Evolutionary conservation across 805 yeast genomes (phyloP), one percentile per base, ranked within the genome.

Genomic region (Saccharomyces eubayanus): DNA sequence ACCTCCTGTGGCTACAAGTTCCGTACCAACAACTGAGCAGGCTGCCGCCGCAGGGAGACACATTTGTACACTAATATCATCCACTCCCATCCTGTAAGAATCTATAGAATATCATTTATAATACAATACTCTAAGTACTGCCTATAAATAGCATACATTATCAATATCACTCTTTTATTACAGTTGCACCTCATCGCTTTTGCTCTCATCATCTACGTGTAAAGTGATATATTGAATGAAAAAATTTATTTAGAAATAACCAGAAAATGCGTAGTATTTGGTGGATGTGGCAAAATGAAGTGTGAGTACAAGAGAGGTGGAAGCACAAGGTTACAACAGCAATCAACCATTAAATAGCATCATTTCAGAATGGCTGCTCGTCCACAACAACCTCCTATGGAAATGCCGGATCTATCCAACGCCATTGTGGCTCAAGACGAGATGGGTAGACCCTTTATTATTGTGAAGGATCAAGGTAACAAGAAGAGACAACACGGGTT

Each of bases 351-450:
- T 36, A 3, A 6, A 16, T 36, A 36, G 21, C 12, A 36, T 16
- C 20, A 36, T 36, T 4, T 36, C 24, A 16, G 20, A 36, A 36
- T 36, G 43, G 43, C 43, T 36, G 43, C 43, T 36, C 43, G 43
- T 36, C 43, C 43, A 14, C 31, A 24, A 31, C 50, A 21, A 27
- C 47, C 50, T n/a, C 50, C 65, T 61, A 72, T 74, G 76, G 74
- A 69, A 57, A 73, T 74, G 87, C 96, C 97, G 45, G 99, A 94
- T 71, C 77, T 94, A 80, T 91, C 98, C 62, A 94, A 95, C 67
- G 99, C 99, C 72, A 90, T 94, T 64, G 89, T 94, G 76, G 98
- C 99, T 3, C 99, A 92, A 73, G 99, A 94, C 71, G 99, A 94
- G 72, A 89, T 87, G 91, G 99, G 99, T 21, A 85, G 99, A 72